Evolutionary conservation across 345 rosid genomes (phyloP), one percentile per base, ranked within the genome.

Genomic region (Arabidopsis arenosa): DNA sequence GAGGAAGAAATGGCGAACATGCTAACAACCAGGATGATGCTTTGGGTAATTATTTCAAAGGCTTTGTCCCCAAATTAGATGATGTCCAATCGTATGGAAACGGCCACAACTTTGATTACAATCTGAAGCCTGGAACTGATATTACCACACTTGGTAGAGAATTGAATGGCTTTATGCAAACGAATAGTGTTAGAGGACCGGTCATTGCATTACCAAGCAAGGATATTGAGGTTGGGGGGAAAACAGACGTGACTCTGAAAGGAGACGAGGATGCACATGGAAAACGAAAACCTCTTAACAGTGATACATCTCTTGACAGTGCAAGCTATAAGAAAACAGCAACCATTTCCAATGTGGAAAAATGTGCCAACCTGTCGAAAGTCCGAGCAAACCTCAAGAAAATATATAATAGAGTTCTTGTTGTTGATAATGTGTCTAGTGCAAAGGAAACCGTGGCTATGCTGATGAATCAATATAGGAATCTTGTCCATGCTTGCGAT

Each of bases 401-500:
- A 57, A 81, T 94, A 47, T 88, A 86, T 79, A 74, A 73, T 5
- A 80, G 79, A 68, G 86, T 94, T 77, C 77, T 81, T 66, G 83
- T 92, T 78, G 90, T 94, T 30, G 86, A 90, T 68, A 78, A 79
- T 82, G 80, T 86, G 61, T 63, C 80, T 63, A 49, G 72, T 66
- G 98, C 98, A 2, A 83, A 84, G 76, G 75, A 84, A 75, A 84
- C 88, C 23, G 95, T 88, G 41, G 66, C 71, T 41, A 84, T 79
- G 86, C 96, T 94, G 66, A 86, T 84, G 26, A 74, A 83, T 68
- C 72, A 86, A 47, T 92, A 88, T 76, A 81, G 75, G 78, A 79
- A 88, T 85, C 87, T 78, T 61, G 83, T 92, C 30, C 96, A 94
- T 85, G 98, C 97, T 56, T 94, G 98, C 54, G 98, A 94, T 84